These are phyloP conservation scores for Coemansia sp. DNA, from an alignment of 192 early-diverging fungal species.

Conservation along the genomic window DNA sequence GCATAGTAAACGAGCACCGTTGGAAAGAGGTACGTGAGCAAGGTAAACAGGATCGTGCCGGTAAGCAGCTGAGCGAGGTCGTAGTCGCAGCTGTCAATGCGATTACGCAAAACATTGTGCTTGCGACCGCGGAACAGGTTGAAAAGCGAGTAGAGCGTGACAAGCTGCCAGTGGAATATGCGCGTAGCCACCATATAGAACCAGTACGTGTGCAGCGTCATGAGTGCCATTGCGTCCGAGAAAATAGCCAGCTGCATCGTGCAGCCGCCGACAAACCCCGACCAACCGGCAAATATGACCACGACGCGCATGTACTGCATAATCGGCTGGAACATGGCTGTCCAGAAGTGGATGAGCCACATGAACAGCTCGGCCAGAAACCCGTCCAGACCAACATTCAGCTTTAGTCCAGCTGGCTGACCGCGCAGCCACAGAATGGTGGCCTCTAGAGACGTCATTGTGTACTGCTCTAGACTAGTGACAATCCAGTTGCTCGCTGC, in stretches of 20 bases:
- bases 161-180: slow-evolving; percentile 93
- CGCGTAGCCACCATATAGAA: slow-evolving; percentile 94
- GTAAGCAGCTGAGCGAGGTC: slow-evolving; percentile 93
- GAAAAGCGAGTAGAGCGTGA: slow-evolving; percentile 83
- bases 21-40: slow-evolving; percentile 94
- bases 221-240: slow-evolving; percentile 81
- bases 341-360: slow-evolving; percentile 90
- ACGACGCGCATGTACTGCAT: slow-evolving; percentile 60
- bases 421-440: slow-evolving; percentile 91
- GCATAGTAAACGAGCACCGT: slow-evolving; percentile 94
- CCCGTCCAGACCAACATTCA: slow-evolving; percentile 85
- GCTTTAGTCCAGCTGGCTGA: slow-evolving; percentile 94
- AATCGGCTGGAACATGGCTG: slow-evolving; percentile 59
- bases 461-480: slow-evolving; percentile 61
- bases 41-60: slow-evolving; percentile 91
- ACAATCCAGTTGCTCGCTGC: slow-evolving; percentile 61
- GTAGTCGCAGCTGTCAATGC: slow-evolving; percentile 94
- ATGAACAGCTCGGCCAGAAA: slow-evolving; percentile 93
- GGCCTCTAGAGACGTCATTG: slow-evolving; percentile 68
- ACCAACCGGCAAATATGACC: slow-evolving; percentile 71
- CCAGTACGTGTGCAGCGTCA: slow-evolving; percentile 91
- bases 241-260: slow-evolving; percentile 84
- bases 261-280: slow-evolving; percentile 77
- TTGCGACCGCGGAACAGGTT: slow-evolving; percentile 86
- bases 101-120: slow-evolving; percentile 82